phyloP scores from a whole-genome alignment of 176 grass and related monocot species.

The Areca catechu region DNA sequence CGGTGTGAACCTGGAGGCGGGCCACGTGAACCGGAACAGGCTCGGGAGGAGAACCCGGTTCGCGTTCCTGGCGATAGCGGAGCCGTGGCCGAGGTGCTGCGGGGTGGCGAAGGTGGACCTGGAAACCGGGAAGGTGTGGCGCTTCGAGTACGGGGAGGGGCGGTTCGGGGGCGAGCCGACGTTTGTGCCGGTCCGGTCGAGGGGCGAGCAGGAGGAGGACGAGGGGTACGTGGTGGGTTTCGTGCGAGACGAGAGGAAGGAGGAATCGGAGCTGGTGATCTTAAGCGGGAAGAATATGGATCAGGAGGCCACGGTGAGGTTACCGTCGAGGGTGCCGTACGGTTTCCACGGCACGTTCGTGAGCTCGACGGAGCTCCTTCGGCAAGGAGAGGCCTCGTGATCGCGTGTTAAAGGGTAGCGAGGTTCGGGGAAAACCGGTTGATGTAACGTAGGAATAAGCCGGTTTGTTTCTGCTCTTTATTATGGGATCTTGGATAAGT shows the following conservation, averaged over 20 bases:
- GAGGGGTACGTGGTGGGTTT: constrained; percentile 4
- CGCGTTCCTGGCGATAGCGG: constrained; percentile 1
- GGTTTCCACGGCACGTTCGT: constrained; percentile 4
- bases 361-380: not conserved
- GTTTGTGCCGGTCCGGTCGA: not conserved
- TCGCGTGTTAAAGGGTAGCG: no score
- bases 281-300: not conserved
- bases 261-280: constrained; percentile 1
- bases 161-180: constrained; percentile 1
- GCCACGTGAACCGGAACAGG: not conserved
- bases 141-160: not conserved
- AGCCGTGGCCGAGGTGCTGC: constrained; percentile 1
- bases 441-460: no score
- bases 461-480: no score
- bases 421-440: no score
- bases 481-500: no score
- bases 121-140: not conserved
- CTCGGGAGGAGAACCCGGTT: constrained; percentile 5
- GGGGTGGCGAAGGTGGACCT: constrained; percentile 8
- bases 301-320: not conserved
- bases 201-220: not conserved
- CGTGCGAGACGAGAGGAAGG: not conserved
- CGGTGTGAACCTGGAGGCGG: constrained; percentile 4
- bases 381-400: not conserved
- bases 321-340: constrained; percentile 2